Evolutionary conservation across 1,284 basidiomycete genomes (phyloP), one percentile per base, ranked within the genome.

Genomic region (Puccinia sorghi): DNA sequence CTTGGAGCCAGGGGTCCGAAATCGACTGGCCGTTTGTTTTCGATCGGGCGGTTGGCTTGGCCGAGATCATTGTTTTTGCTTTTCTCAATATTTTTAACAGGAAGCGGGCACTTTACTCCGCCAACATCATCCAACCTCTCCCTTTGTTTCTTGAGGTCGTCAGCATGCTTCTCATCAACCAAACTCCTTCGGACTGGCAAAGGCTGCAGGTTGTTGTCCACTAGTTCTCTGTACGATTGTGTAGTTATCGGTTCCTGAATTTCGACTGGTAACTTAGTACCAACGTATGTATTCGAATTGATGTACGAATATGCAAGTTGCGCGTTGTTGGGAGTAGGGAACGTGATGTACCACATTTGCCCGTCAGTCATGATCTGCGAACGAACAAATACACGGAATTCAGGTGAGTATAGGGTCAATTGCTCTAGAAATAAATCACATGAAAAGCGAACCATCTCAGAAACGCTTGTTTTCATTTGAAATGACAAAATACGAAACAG

Each of bases 21-120:
- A 54, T 69, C 37, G 27, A 48, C n/a, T 43, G 37, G 54, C 17
- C 56, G 63, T 27, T 27, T 52, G 22, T 59, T 37, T 63, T 57
- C 70, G 75, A 71, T 39, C 17, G 57, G 22, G 25, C 77, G 59
- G 25, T 70, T 80, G 17, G 57, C 75, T 43, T 81, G 80, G n/a
- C 3, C 57, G 57, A 32, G 20, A 39, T 61, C 57, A 61, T 66
- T 7, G 3, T n/a, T 39, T 25, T 66, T 43, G n/a, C 2, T 4
- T 37, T 64, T 64, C 39, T 52, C 61, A 5, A 80, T 66, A 32
- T 81, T 81, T 32, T 67, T 80, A 75, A 84, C 85, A 57, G 43
- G 27, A 39, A 71, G 41, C 27, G 83, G 82, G 86, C 87, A 83
- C 87, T 87, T 84, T 89, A 90, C 72, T 90, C 90, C 82, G 91